These are phyloP conservation scores for Raddia guianensis DNA, from an alignment of 176 grass and related monocot species.

Conservation along the genomic window DNA sequence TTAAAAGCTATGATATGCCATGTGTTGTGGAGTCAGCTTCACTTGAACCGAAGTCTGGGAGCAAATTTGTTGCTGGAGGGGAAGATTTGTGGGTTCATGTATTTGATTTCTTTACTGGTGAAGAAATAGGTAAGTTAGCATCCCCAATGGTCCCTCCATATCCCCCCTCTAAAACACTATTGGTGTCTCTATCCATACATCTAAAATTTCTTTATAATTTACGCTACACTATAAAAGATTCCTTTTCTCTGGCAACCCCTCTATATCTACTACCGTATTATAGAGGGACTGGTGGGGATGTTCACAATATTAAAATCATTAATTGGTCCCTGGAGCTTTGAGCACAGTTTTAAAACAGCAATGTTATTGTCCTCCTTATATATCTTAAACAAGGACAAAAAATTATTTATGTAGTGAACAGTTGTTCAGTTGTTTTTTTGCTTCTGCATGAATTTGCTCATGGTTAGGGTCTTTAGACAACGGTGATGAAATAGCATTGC, in stretches of 20 bases:
- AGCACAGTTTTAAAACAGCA: constrained; percentile 14
- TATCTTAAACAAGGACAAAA: background rate
- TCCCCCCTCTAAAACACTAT: too few relatives aligned
- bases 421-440: background rate
- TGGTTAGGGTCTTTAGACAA: background rate
- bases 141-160: too few relatives aligned
- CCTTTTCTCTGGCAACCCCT: too few relatives aligned
- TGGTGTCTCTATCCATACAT: too few relatives aligned
- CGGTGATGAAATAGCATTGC: too few relatives aligned
- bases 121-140: constrained; percentile 80
- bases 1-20: constrained; percentile 98
- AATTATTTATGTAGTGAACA: background rate
- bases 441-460: constrained; percentile 2
- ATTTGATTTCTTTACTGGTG: constrained; percentile 92
- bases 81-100: constrained; percentile 97
- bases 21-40: constrained; percentile 95
- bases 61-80: constrained; percentile 88
- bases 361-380: background rate
- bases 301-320: background rate
- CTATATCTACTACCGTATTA: too few relatives aligned
- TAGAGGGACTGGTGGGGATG: too few relatives aligned
- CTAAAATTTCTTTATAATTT: too few relatives aligned
- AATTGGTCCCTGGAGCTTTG: background rate
- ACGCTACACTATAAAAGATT: too few relatives aligned
- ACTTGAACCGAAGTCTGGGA: constrained; percentile 84